A percentile compares a stretch with the other conserved stretches of the same genome.
phyloP scores from a whole-genome alignment of 1,139 yeast genomes.

The Protomyces arabidopsidicola region DNA sequence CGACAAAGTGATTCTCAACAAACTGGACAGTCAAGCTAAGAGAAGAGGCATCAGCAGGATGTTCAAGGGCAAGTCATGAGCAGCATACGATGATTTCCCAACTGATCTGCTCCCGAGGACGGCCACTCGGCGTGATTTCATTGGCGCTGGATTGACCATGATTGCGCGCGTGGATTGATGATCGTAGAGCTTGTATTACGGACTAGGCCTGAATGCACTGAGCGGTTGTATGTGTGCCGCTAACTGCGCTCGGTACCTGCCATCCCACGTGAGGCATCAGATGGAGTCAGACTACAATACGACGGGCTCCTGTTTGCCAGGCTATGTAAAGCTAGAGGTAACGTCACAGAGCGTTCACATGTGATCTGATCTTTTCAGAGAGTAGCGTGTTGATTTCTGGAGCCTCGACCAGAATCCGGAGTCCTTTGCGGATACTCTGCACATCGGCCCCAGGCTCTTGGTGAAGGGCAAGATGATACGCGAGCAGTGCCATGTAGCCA shows the following conservation, averaged over 20 bases:
- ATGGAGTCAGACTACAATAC: no score
- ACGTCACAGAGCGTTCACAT: neutral
- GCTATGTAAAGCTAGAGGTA: no score
- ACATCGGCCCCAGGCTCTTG: neutral
- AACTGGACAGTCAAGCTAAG: slow-evolving; percentile 77
- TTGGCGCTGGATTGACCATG: slow-evolving; percentile 31
- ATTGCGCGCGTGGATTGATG: neutral
- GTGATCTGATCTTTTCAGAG: neutral
- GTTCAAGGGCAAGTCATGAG: neutral
- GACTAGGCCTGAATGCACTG: no score
- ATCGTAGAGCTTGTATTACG: no score
- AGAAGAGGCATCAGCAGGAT: slow-evolving; percentile 48
- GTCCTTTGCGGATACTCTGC: neutral
- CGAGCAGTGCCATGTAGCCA: neutral
- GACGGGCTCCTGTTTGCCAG: no score
- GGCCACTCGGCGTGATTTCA: slow-evolving; percentile 68
- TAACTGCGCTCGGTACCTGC: no score
- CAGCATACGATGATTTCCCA: slow-evolving; percentile 44
- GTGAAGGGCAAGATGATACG: neutral
- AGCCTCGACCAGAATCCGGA: neutral
- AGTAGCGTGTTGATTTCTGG: neutral
- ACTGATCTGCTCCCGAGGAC: slow-evolving; percentile 88
- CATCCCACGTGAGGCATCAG: no score
- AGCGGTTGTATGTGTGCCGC: no score
- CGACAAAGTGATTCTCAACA: slow-evolving; percentile 77